A percentile compares a stretch with the other conserved stretches of the same genome.
Conservation (phyloP, 495 filamentous ascomycete genomes). For the Apiosordaria backusii region DNA sequence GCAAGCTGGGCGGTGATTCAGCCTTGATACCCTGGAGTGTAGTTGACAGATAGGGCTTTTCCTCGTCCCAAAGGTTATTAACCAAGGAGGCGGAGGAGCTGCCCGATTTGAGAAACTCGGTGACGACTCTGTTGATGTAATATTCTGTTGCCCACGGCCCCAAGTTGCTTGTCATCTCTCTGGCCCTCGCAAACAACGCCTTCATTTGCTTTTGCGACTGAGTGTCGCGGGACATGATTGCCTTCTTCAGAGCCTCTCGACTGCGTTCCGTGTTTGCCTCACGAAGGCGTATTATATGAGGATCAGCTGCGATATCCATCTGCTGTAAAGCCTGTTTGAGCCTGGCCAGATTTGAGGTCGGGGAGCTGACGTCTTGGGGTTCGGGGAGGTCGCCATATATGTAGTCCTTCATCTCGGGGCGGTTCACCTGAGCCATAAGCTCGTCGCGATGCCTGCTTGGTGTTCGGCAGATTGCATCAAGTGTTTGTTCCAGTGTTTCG, state of each 20-base stretch:
- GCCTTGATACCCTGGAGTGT: slow-evolving; percentile 47
- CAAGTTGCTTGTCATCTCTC: slow-evolving; percentile 58
- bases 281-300: slow-evolving; percentile 57
- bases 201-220: slow-evolving; percentile 62
- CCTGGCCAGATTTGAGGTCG: slow-evolving; percentile 34
- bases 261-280: slow-evolving; percentile 36
- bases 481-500: slow-evolving; percentile 63
- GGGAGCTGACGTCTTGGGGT: not conserved
- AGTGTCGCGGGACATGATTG: slow-evolving; percentile 54
- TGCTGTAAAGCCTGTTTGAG: slow-evolving; percentile 35
- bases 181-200: slow-evolving; percentile 48
- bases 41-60: slow-evolving; percentile 58
- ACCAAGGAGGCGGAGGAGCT: slow-evolving; percentile 25
- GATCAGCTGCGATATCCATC: slow-evolving; percentile 66
- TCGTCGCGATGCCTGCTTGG: slow-evolving; percentile 71
- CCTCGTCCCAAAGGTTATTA: slow-evolving; percentile 45
- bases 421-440: slow-evolving; percentile 63
- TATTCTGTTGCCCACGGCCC: slow-evolving; percentile 71
- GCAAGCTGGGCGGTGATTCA: slow-evolving; percentile 25
- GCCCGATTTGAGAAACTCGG: slow-evolving; percentile 39
- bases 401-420: slow-evolving; percentile 57
- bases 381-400: slow-evolving; percentile 36
- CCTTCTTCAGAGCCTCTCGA: slow-evolving; percentile 41
- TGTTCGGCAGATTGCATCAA: slow-evolving; percentile 68
- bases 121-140: slow-evolving; percentile 59